Evolutionary conservation across 2,329 filamentous ascomycete species (phyloP).

Genomic region (Botrytis tulipae): DNA sequence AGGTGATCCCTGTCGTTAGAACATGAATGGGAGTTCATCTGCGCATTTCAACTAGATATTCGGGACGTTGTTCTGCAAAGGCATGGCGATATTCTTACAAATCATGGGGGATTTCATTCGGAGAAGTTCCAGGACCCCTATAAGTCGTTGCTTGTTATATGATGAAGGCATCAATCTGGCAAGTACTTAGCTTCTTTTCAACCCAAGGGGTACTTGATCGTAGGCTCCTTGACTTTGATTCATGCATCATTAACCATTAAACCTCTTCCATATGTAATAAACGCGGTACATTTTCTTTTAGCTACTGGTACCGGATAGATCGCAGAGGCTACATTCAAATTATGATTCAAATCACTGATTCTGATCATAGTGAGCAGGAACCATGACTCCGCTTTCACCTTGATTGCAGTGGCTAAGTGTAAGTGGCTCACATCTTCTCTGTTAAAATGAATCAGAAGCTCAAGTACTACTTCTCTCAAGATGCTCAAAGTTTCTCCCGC

Average conservation of each 20-base stretch:
- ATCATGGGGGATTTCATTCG: neutral
- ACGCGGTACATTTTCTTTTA: rapidly evolving
- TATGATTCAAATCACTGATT: neutral
- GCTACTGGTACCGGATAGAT: neutral
- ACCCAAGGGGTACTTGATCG: neutral
- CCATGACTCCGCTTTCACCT: neutral
- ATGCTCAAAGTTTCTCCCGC: neutral
- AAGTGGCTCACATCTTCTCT: neutral
- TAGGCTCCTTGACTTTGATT: neutral
- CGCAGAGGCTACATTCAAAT: neutral
- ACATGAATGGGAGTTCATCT: neutral
- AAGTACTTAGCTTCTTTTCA: neutral
- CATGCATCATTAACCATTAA: neutral
- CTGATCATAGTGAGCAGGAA: neutral
- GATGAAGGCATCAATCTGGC: neutral
- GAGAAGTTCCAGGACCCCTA: neutral
- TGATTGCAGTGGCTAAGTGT: neutral
- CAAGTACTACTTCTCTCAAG: neutral
- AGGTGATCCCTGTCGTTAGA: neutral
- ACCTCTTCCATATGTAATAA: neutral
- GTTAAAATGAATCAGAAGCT: neutral
- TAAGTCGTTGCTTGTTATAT: neutral
- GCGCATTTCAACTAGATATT: neutral
- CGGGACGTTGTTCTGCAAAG: neutral
- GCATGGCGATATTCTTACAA: neutral